phyloP scores from a whole-genome alignment of 495 filamentous ascomycete genomes.

The Aspergillus diversus region DNA sequence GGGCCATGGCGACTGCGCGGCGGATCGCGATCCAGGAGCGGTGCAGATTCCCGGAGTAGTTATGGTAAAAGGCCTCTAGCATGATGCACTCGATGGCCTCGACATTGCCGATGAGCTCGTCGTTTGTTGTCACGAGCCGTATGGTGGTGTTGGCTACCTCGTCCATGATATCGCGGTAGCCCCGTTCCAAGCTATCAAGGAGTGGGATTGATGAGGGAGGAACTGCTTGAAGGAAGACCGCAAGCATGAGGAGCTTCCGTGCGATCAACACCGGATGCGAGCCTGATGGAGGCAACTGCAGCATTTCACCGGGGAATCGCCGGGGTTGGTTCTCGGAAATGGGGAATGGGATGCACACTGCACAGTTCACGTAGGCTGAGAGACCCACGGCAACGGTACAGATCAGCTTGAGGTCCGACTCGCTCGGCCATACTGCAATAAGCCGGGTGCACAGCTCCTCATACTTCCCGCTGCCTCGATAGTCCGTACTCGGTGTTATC shows the following conservation, averaged over 20 bases:
- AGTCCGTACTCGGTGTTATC: not conserved
- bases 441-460: constrained; percentile 31
- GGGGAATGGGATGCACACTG: constrained; percentile 31
- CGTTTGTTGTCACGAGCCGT: constrained; percentile 48
- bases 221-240: constrained; percentile 44
- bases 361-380: constrained; percentile 31
- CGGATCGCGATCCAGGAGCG: constrained; percentile 45
- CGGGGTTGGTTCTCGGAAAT: not conserved
- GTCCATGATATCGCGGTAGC: constrained; percentile 33
- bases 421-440: constrained; percentile 41
- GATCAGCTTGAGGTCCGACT: constrained; percentile 40
- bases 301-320: constrained; percentile 31
- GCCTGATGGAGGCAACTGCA: constrained; percentile 37
- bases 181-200: not conserved
- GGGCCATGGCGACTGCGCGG: constrained; percentile 33
- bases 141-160: constrained; percentile 40
- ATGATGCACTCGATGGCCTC: constrained; percentile 56
- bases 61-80: constrained; percentile 49
- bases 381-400: constrained; percentile 30
- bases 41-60: constrained; percentile 50
- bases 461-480: constrained; percentile 16
- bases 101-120: constrained; percentile 46
- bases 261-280: constrained; percentile 52
- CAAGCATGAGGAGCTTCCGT: constrained; percentile 48
- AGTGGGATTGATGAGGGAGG: constrained; percentile 25